Conservation (phyloP, 139 green algal genomes). For the Coelastrella sp. region DNA sequence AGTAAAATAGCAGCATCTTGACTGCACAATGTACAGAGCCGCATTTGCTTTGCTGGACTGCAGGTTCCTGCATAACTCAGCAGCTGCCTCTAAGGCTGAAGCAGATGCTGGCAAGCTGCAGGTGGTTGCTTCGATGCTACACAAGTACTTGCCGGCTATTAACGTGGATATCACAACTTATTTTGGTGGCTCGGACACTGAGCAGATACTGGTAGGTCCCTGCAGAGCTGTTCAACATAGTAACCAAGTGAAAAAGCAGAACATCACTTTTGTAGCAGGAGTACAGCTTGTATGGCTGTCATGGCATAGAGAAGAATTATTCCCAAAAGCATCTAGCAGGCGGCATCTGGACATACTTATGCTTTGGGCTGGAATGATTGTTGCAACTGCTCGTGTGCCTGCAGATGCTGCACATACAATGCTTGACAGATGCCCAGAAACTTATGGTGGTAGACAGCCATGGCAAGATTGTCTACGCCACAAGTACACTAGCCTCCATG, state of each 20-base stretch:
- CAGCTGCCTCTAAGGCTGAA: neutral
- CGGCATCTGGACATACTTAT: too few relatives aligned
- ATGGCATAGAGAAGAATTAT: too few relatives aligned
- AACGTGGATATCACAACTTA: constrained; percentile 43
- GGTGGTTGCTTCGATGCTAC: neutral
- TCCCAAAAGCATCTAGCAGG: too few relatives aligned
- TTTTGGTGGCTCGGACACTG: constrained; percentile 13
- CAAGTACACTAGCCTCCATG: constrained; percentile 7
- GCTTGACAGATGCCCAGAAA: neutral
- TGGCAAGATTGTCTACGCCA: constrained; percentile 39
- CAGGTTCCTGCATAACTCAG: neutral
- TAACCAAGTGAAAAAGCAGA: too few relatives aligned
- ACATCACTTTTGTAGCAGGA: too few relatives aligned
- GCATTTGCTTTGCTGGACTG: neutral
- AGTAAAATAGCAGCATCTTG: neutral
- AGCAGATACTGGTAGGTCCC: neutral
- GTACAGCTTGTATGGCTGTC: too few relatives aligned
- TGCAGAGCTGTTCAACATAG: too few relatives aligned
- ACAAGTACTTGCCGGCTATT: constrained; percentile 31
- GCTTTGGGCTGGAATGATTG: neutral
- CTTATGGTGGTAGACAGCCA: constrained; percentile 53
- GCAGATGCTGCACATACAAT: constrained; percentile 50
- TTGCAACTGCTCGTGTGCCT: neutral
- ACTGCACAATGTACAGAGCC: neutral
- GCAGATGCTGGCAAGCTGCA: neutral